Evolutionary conservation across 2,329 filamentous ascomycete species (phyloP).

Genomic region (Pochonia chlamydosporia): DNA sequence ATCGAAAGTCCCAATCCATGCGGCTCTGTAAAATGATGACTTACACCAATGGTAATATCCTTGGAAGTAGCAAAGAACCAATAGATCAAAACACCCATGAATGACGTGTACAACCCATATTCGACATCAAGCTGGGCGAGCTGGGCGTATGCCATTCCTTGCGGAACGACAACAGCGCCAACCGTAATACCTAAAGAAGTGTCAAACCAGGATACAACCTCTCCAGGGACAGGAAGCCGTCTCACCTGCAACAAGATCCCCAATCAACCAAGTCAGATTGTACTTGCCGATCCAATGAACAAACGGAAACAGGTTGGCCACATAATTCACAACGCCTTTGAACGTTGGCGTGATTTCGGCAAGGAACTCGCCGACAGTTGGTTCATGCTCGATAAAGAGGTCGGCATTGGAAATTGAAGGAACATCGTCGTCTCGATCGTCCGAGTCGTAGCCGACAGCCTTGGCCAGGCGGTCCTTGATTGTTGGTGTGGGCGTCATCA

Average conservation of each 20-base stretch:
- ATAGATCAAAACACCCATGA: conserved; percentile 91
- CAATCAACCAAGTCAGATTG: conserved; percentile 40
- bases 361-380: conserved; percentile 36
- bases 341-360: conserved; percentile 28
- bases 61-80: conserved; percentile 99
- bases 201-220: conserved; percentile 13
- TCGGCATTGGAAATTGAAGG: conserved; percentile 31
- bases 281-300: conserved; percentile 45
- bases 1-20: too few species aligned
- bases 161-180: conserved; percentile 48
- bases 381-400: conserved; percentile 33
- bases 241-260: conserved; percentile 40
- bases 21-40: too few species aligned
- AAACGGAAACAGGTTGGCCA: conserved; percentile 42
- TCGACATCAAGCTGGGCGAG: conserved; percentile 42
- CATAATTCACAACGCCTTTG: conserved; percentile 25
- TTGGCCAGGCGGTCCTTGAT: conserved; percentile 22
- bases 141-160: conserved; percentile 48
- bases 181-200: conserved; percentile 33
- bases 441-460: conserved; percentile 26
- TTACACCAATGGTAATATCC: conserved; percentile 76
- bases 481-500: conserved; percentile 5
- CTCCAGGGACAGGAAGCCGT: conserved; percentile 1
- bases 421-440: conserved; percentile 24
- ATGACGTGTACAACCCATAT: conserved; percentile 63